phyloP scores from a whole-genome alignment of 2,329 filamentous ascomycete genomes.

The Colletotrichum sp. region DNA sequence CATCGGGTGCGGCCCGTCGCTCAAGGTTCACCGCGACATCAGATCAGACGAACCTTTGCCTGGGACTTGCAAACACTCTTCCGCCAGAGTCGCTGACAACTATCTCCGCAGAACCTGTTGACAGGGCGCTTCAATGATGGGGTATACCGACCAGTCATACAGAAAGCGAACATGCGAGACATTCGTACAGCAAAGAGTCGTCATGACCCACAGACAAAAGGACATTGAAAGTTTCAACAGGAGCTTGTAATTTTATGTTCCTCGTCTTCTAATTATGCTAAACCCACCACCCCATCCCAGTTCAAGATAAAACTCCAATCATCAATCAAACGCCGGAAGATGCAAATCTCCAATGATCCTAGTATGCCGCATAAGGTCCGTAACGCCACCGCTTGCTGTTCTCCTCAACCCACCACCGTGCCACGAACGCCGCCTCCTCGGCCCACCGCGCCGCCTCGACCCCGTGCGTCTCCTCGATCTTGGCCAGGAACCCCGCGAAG shows the following conservation, averaged over 20 bases:
- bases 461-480: conserved; percentile 6
- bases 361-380: conserved; percentile 1
- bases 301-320: not conserved
- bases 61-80: not conserved
- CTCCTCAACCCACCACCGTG: conserved; percentile 25
- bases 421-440: conserved; percentile 24
- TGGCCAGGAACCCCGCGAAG: conserved; percentile 8
- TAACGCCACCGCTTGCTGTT: conserved; percentile 8
- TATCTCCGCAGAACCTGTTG: not conserved
- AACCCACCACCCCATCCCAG: not conserved
- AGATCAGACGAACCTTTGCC: not conserved
- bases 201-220: not conserved
- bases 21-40: not conserved
- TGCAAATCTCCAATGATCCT: not conserved
- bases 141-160: not conserved
- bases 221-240: not conserved
- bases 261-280: not conserved
- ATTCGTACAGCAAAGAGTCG: not conserved
- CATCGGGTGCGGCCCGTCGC: not conserved
- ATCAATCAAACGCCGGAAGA: not conserved
- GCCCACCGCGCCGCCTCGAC: conserved; percentile 22
- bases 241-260: not conserved
- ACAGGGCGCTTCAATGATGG: not conserved
- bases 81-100: not conserved
- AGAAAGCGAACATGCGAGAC: not conserved